Evolutionary conservation across 2,329 filamentous ascomycete genomes (phyloP).

Genomic region (Alternaria sp.): DNA sequence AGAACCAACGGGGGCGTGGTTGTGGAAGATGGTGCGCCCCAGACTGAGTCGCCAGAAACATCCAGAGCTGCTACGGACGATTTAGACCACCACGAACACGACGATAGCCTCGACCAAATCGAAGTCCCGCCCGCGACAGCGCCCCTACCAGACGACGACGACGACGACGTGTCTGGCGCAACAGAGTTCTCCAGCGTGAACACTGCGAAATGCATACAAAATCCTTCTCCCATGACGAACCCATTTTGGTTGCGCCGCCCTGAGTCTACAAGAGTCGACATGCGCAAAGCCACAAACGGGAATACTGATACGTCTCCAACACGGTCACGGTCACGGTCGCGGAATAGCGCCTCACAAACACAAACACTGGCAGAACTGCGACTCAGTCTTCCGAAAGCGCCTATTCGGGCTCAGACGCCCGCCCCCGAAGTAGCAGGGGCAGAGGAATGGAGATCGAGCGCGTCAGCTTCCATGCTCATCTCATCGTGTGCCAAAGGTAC

Average conservation of each 20-base stretch:
- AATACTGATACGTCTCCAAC: slow-evolving; percentile 35
- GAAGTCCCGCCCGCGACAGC: slow-evolving; percentile 31
- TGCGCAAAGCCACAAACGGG: slow-evolving; percentile 16
- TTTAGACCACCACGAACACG: slow-evolving; percentile 11
- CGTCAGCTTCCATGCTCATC: slow-evolving; percentile 38
- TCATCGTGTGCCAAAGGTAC: slow-evolving; percentile 23
- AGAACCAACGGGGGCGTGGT: not conserved
- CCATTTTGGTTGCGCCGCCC: slow-evolving; percentile 40
- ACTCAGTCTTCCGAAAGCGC: slow-evolving; percentile 28
- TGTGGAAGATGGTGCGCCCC: slow-evolving; percentile 6
- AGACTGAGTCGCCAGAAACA: slow-evolving; percentile 29
- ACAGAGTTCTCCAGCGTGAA: slow-evolving; percentile 34
- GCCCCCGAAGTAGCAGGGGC: slow-evolving; percentile 8
- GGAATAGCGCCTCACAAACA: slow-evolving; percentile 17
- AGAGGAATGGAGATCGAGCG: slow-evolving; percentile 31
- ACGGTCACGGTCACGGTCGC: slow-evolving; percentile 24
- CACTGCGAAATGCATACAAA: slow-evolving; percentile 21
- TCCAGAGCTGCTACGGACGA: slow-evolving; percentile 25
- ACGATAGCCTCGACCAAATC: slow-evolving; percentile 23
- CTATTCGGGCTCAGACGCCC: slow-evolving; percentile 13
- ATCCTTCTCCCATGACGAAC: slow-evolving; percentile 26
- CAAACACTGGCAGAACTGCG: slow-evolving; percentile 20
- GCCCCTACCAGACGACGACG: slow-evolving; percentile 21
- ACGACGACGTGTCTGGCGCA: slow-evolving; percentile 16
- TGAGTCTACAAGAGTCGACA: slow-evolving; percentile 13